Conservation (phyloP, 805 yeast genomes). For the Suhomyces sp. region DNA sequence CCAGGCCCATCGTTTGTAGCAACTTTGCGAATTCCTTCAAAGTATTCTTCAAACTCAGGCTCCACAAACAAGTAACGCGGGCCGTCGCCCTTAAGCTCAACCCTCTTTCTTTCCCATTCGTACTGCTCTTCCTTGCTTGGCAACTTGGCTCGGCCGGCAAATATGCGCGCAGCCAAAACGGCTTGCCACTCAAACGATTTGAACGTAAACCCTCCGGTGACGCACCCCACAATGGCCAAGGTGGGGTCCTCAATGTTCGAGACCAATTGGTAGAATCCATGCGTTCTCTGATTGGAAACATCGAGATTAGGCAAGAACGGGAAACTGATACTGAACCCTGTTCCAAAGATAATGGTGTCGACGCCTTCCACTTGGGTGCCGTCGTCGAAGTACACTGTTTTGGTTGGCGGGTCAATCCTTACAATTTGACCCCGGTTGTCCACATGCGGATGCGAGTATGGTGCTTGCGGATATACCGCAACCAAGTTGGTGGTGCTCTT, state of each 20-base stretch:
- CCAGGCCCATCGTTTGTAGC: constrained; percentile 24
- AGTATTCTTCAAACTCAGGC: constrained; percentile 21
- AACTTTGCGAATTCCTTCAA: constrained; percentile 16
- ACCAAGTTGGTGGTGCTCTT: constrained; percentile 11
- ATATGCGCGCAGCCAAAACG: constrained; percentile 29
- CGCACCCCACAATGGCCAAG: constrained; percentile 34
- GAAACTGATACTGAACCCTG: constrained; percentile 22
- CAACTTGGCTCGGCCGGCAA: constrained; percentile 25
- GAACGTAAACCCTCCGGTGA: constrained; percentile 38
- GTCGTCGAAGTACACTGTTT: constrained; percentile 19
- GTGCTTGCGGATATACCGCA: constrained; percentile 7
- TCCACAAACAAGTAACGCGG: constrained; percentile 22
- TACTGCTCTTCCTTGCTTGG: constrained; percentile 28
- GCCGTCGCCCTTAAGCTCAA: constrained; percentile 25
- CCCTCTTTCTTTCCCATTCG: constrained; percentile 27
- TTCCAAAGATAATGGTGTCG: constrained; percentile 21
- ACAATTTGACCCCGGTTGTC: constrained; percentile 8
- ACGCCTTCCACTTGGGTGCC: constrained; percentile 13
- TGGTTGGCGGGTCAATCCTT: constrained; percentile 5
- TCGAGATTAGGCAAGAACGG: constrained; percentile 21
- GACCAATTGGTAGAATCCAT: constrained; percentile 31
- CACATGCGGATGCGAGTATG: constrained; percentile 9
- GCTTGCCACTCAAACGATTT: constrained; percentile 43
- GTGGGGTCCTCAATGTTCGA: constrained; percentile 30
- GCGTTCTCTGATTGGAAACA: constrained; percentile 25